phyloP scores from a whole-genome alignment of 768 basidiomycete species.

The Collybia sordida region DNA sequence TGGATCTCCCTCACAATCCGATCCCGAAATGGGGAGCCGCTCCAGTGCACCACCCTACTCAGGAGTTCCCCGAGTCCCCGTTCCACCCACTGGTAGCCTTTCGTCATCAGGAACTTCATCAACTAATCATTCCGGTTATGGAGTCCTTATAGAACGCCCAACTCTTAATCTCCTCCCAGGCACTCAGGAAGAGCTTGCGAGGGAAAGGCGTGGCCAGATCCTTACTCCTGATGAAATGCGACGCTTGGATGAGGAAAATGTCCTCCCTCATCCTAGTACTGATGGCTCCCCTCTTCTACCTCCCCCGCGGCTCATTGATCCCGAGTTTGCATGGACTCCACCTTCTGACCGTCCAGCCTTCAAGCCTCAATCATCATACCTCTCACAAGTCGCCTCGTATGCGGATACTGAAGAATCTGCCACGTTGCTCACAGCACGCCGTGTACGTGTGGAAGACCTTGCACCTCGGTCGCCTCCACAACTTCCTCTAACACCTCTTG shows the following conservation, averaged over 20 bases:
- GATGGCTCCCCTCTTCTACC: constrained; percentile 29
- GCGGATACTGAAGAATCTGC: constrained; percentile 42
- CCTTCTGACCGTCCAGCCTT: constrained; percentile 15
- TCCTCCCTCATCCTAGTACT: constrained; percentile 28
- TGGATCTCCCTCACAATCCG: constrained; percentile 4
- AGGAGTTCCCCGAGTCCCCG: constrained; percentile 38
- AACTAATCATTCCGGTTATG: constrained; percentile 44
- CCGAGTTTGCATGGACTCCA: constrained; percentile 22
- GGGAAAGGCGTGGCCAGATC: constrained; percentile 30
- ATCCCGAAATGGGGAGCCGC: constrained; percentile 21
- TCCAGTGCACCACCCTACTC: constrained; percentile 21
- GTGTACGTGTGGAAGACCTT: constrained; percentile 42
- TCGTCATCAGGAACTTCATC: constrained; percentile 40
- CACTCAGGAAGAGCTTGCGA: constrained; percentile 29
- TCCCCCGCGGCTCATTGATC: constrained; percentile 34
- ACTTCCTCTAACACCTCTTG: constrained; percentile 11
- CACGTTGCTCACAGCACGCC: constrained; percentile 51
- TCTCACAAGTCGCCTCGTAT: constrained; percentile 31
- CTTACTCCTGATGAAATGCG: constrained; percentile 37
- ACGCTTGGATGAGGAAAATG: constrained; percentile 34
- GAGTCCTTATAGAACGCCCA: constrained; percentile 40
- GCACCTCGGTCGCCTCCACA: constrained; percentile 27
- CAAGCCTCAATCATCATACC: constrained; percentile 18
- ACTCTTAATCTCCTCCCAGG: constrained; percentile 34
- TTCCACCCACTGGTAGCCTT: constrained; percentile 35